phyloP scores from a whole-genome alignment of 108 stramenopile species.

The Chaetoceros tenuissimus region DNA sequence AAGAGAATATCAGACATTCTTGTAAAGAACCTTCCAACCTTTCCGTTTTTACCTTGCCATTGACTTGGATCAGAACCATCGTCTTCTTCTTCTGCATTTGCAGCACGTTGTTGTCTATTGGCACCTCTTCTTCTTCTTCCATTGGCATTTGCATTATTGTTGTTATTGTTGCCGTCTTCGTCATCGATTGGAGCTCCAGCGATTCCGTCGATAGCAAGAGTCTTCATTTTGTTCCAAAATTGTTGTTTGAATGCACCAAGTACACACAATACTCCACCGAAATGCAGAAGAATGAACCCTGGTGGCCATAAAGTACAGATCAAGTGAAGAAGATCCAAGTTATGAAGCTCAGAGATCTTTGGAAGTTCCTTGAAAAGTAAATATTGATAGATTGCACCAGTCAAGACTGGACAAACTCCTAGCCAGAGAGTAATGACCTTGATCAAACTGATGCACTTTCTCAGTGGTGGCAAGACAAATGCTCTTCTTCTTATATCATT shows the following conservation, averaged over 20 bases:
- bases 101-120: constrained; percentile 2
- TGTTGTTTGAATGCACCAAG: constrained; percentile 42
- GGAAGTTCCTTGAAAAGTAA: constrained; percentile 32
- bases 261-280: constrained; percentile 52
- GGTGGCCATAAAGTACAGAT: constrained; percentile 29
- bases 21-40: constrained; percentile 43
- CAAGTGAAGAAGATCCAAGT: constrained; percentile 9
- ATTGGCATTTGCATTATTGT: no score
- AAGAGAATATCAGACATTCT: constrained; percentile 23
- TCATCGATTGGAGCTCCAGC: constrained; percentile 16
- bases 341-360: constrained; percentile 14
- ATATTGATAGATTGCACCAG: constrained; percentile 49
- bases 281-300: constrained; percentile 42
- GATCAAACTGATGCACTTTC: constrained; percentile 29
- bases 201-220: background rate
- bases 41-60: constrained; percentile 68
- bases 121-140: constrained; percentile 21
- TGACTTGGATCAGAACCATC: constrained; percentile 1
- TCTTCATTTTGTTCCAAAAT: constrained; percentile 36
- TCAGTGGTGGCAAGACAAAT: constrained; percentile 21
- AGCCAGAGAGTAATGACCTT: constrained; percentile 38
- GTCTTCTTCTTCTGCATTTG: constrained; percentile 10
- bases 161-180: constrained; percentile 23
- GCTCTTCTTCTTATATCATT: background rate
- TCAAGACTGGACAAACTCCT: constrained; percentile 40